A percentile compares a stretch with the other conserved stretches of the same genome.
Conservation (phyloP, 257 asterid genomes). For the Perilla frutescens region DNA sequence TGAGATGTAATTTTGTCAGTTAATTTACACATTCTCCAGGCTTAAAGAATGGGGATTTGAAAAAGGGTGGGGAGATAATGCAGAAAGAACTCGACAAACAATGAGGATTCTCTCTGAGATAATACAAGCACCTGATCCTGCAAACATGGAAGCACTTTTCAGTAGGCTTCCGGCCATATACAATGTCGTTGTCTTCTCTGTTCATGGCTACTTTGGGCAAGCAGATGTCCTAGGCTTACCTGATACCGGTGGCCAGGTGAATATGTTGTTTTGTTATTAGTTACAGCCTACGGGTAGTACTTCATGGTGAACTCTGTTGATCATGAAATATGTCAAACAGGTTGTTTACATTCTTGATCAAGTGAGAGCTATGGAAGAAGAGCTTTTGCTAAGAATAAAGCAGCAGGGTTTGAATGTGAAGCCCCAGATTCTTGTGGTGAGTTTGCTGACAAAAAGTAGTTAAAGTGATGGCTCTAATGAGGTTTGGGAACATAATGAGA, state of each 20-base stretch:
- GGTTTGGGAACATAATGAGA: not conserved
- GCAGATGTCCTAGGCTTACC: conserved; percentile 88
- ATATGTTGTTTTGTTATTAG: not conserved
- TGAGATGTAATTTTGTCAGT: not conserved
- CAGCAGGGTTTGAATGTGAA: conserved; percentile 71
- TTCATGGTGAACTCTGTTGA: not conserved
- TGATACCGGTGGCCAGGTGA: conserved; percentile 88
- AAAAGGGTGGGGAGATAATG: conserved; percentile 83
- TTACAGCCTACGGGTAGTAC: conserved; percentile 36
- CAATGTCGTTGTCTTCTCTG: conserved; percentile 73
- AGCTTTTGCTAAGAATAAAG: conserved; percentile 65
- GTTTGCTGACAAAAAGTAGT: conserved; percentile 29
- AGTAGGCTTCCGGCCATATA: conserved; percentile 67
- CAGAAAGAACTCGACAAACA: conserved; percentile 67
- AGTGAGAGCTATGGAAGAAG: conserved; percentile 84
- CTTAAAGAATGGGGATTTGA: conserved; percentile 78
- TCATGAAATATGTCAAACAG: conserved; percentile 41
- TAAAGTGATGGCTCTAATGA: not conserved
- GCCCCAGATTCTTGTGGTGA: conserved; percentile 82
- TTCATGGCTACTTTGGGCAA: conserved; percentile 92
- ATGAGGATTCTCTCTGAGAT: conserved; percentile 74
- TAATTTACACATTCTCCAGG: conserved; percentile 43
- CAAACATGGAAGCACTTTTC: conserved; percentile 57
- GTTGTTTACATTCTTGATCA: conserved; percentile 92
- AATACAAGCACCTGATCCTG: conserved; percentile 82